Percentiles rank a stretch among this genome's conserved stretches.
Conservation (phyloP, 805 yeast species). For the Pichia exigua region DNA sequence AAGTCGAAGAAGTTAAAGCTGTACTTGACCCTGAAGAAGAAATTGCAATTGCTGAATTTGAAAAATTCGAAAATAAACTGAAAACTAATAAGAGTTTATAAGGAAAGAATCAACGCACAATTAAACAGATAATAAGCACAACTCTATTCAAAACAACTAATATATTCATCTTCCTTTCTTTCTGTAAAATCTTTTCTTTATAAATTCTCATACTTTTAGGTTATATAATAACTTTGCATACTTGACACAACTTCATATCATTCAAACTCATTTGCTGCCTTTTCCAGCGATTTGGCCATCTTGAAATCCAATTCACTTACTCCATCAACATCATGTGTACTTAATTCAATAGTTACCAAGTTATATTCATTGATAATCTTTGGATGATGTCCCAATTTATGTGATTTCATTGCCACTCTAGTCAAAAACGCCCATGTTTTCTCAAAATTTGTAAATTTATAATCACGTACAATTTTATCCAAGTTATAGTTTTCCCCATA, state of each 20-base stretch:
- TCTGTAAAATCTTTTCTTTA: too few relatives aligned
- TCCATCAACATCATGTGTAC: conserved; percentile 58
- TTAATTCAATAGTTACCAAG: conserved; percentile 42
- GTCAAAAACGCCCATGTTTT: conserved; percentile 63
- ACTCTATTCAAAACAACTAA: too few relatives aligned
- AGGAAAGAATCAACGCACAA: background rate
- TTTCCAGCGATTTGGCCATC: conserved; percentile 43
- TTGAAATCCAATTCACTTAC: conserved; percentile 50
- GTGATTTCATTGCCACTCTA: conserved; percentile 49
- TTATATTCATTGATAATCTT: conserved; percentile 58
- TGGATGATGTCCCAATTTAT: conserved; percentile 62
- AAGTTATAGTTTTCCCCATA: background rate
- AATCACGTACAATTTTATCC: conserved; percentile 28
- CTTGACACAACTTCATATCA: too few relatives aligned
- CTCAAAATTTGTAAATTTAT: conserved; percentile 40
- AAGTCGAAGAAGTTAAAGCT: conserved; percentile 47
- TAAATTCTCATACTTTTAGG: too few relatives aligned
- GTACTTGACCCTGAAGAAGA: conserved; percentile 34
- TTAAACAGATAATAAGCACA: too few relatives aligned
- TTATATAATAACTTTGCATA: too few relatives aligned
- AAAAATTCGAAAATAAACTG: conserved; percentile 64
- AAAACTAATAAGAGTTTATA: conserved; percentile 20
- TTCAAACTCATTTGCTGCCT: conserved; percentile 21
- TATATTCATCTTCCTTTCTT: too few relatives aligned
- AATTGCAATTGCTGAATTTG: conserved; percentile 71